Conservation (phyloP, 305 asterid species). For the Fraxinus greggii region DNA sequence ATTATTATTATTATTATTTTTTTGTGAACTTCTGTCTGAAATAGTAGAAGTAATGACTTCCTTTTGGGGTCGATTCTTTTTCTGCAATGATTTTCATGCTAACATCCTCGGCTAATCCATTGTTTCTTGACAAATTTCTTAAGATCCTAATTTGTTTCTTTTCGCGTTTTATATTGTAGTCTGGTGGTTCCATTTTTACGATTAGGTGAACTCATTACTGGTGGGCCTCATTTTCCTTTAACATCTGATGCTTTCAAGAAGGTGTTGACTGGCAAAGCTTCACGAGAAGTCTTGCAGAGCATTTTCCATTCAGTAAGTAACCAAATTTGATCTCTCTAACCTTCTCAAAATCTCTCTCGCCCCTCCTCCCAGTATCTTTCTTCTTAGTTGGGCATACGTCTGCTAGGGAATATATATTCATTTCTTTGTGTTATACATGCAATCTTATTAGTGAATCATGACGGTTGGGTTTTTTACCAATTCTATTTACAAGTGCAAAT, state of each 20-base stretch:
- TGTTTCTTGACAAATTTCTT: conserved; percentile 4
- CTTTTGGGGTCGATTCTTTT: conserved; percentile 5
- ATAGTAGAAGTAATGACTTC: background rate
- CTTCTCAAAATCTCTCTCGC: background rate
- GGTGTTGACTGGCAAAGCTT: conserved; percentile 88
- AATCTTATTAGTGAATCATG: background rate
- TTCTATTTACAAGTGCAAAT: background rate
- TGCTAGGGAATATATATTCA: background rate
- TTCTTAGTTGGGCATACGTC: background rate
- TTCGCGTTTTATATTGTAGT: conserved; percentile 38
- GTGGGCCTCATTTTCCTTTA: conserved; percentile 86
- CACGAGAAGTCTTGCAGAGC: conserved; percentile 71
- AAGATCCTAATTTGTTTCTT: conserved; percentile 14
- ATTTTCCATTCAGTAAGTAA: conserved; percentile 71
- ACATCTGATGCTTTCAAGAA: conserved; percentile 88
- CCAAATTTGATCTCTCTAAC: conserved; percentile 17
- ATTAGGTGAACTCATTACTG: conserved; percentile 74
- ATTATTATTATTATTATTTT: no score
- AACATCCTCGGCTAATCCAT: conserved; percentile 1
- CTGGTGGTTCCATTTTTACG: conserved; percentile 83
- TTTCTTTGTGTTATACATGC: background rate
- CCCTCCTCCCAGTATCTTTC: background rate
- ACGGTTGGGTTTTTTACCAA: background rate
- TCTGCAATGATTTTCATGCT: background rate
- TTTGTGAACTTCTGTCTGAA: background rate